phyloP scores from a whole-genome alignment of 139 green algal species.

The Tetraselmis chui region DNA sequence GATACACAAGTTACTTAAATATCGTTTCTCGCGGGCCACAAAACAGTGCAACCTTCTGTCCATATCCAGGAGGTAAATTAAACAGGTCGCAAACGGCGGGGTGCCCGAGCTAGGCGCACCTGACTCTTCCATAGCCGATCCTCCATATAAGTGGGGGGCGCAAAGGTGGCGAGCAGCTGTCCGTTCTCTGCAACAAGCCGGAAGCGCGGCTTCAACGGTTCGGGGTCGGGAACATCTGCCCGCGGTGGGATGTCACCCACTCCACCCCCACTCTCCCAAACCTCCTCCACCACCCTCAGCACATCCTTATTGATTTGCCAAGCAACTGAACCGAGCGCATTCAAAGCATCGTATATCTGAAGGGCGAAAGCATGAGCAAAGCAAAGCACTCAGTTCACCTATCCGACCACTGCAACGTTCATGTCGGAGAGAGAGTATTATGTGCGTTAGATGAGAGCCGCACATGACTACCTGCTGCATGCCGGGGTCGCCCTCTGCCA shows the following conservation, averaged over 20 bases:
- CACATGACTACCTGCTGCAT: slow-evolving; percentile 2
- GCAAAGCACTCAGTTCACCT: no score
- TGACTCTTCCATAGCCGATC: slow-evolving; percentile 4
- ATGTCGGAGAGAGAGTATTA: background rate
- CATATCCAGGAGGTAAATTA: background rate
- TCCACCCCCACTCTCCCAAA: slow-evolving; percentile 26
- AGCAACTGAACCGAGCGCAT: slow-evolving; percentile 54
- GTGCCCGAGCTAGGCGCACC: background rate
- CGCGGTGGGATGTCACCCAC: slow-evolving; percentile 15
- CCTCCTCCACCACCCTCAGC: slow-evolving; percentile 23
- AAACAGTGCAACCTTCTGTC: background rate
- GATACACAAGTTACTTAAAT: background rate
- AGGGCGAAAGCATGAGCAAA: no score
- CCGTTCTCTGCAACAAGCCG: no score
- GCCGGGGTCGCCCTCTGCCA: slow-evolving; percentile 20
- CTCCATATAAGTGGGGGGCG: slow-evolving; percentile 1
- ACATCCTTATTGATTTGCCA: slow-evolving; percentile 50
- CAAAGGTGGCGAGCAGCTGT: slow-evolving; percentile 6
- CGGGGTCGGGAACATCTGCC: background rate
- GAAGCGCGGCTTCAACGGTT: no score
- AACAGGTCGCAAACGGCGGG: background rate
- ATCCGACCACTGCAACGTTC: slow-evolving; percentile 14
- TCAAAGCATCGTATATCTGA: slow-evolving; percentile 69
- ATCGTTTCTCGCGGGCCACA: background rate
- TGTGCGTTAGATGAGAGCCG: background rate